Percentiles rank a stretch among this genome's conserved stretches.
Evolutionary conservation across 2,329 filamentous ascomycete species (phyloP).

Genomic region (Fusarium fracticaudum): DNA sequence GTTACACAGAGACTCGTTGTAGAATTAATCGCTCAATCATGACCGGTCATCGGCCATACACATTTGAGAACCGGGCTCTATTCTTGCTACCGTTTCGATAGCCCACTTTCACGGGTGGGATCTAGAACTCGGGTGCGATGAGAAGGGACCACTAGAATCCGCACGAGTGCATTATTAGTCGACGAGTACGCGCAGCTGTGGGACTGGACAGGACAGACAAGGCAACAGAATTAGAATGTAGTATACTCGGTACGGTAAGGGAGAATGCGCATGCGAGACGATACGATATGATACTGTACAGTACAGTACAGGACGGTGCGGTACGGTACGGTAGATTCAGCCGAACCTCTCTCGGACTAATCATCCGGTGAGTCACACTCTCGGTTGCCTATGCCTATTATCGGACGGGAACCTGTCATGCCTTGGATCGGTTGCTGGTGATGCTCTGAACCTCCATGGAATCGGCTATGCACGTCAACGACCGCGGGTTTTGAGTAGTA

Average conservation of each 20-base stretch:
- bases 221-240: conserved; percentile 12
- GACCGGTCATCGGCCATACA: conserved; percentile 22
- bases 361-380: conserved; percentile 29
- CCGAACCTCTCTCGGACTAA: conserved; percentile 12
- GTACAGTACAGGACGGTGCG: not conserved
- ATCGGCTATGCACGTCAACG: not conserved
- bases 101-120: conserved; percentile 22
- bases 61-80: conserved; percentile 5
- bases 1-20: conserved; percentile 10
- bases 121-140: conserved; percentile 36
- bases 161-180: conserved; percentile 30
- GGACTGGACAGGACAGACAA: conserved; percentile 4
- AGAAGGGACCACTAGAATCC: conserved; percentile 30
- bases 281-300: not conserved
- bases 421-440: not conserved
- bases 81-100: conserved; percentile 11
- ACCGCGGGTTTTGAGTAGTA: conserved; percentile 5
- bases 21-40: conserved; percentile 35
- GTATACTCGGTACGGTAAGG: not conserved
- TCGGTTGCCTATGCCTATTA: not conserved
- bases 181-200: conserved; percentile 28
- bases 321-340: conserved; percentile 2
- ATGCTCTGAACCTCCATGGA: not conserved
- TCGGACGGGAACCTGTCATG: conserved; percentile 1
- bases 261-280: not conserved